Percentiles rank a stretch among this genome's conserved stretches.
These are phyloP conservation scores for Trichoderma gracile DNA, from an alignment of 2,329 filamentous ascomycete species.

Conservation along the genomic window DNA sequence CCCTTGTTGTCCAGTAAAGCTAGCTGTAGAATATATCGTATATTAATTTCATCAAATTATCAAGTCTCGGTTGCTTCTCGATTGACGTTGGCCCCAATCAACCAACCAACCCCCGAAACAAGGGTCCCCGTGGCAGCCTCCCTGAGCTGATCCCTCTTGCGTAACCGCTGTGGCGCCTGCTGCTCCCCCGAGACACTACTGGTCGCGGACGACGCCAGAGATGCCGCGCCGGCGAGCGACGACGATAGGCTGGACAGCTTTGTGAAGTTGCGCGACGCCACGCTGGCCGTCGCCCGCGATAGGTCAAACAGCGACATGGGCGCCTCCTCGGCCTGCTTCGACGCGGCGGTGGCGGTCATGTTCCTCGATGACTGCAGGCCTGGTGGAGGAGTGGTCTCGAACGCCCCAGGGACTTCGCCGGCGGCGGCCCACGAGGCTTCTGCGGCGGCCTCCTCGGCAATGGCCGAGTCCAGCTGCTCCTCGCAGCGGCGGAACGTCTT, in stretches of 20 bases:
- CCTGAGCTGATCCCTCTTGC: slow-evolving; percentile 71
- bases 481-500: slow-evolving; percentile 76
- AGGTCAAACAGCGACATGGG: slow-evolving; percentile 67
- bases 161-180: slow-evolving; percentile 45
- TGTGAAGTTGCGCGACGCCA: slow-evolving; percentile 60
- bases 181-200: slow-evolving; percentile 30
- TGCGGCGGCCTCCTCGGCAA: slow-evolving; percentile 65
- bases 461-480: slow-evolving; percentile 68
- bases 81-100: slow-evolving; percentile 57
- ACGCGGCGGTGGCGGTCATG: slow-evolving; percentile 38
- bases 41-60: background rate
- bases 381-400: slow-evolving; percentile 40
- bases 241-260: slow-evolving; percentile 54
- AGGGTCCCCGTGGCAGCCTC: slow-evolving; percentile 68
- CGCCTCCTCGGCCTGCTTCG: slow-evolving; percentile 52
- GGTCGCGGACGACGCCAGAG: background rate
- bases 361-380: slow-evolving; percentile 37
- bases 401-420: slow-evolving; percentile 62
- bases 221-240: slow-evolving; percentile 30
- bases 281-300: slow-evolving; percentile 60
- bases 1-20: background rate
- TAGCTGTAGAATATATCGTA: background rate
- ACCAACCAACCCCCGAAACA: slow-evolving; percentile 67
- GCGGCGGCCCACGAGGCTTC: slow-evolving; percentile 71
- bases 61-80: slow-evolving; percentile 26